Base-by-base conservation (phyloP, 73 alveolate genomes). In the Durusdinium trenchii region DNA sequence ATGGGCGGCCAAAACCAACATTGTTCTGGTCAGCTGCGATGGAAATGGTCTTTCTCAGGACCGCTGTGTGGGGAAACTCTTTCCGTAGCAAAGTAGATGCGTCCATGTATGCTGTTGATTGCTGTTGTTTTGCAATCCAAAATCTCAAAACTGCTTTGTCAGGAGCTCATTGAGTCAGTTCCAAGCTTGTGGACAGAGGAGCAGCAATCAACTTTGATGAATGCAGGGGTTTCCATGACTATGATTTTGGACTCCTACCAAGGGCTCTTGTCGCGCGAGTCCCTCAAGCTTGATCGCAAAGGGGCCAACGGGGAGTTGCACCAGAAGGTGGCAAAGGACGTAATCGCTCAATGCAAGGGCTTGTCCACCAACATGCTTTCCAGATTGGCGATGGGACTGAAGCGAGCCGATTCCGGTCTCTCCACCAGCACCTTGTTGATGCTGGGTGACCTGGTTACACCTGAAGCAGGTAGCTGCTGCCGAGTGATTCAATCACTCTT, bases 1-100 rank as follows among this genome's bases (percentile, higher is more conserved):
- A 40, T 91, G 98, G 98, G 98, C 98, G 52, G 98, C 98, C 32
- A n/a, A 45, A 26, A 91, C 98, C 75, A 91, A 91, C 75, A 32
- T 84, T 51, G 94, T 91, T 18, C 79, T 91, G 87, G 98, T 91
- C 78, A 91, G 98, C 30, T 91, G 98, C 61, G 98, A 91, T 42
- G 98, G 98, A 6, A 18, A n/a, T n/a, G n/a, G 30, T 67, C 47
- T 47, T 62, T 3, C 69, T 14, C 51, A 38, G 51, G 51, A 6
- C 47, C 52, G 26, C 6, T 71, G 84, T 36, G 52, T 71, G 6
- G 18, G 38, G 32, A 32, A 36, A 3, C 6, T 35, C 32, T 38
- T 62, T 5, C 38, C 18, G 76, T 12, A 12, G 12, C 23, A 57
- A 57, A 57, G 23, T 57, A 16, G 69, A 60, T 60, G 73, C 73